Conservation (phyloP, 2,329 filamentous ascomycete species). For the Neobulgaria alba region DNA sequence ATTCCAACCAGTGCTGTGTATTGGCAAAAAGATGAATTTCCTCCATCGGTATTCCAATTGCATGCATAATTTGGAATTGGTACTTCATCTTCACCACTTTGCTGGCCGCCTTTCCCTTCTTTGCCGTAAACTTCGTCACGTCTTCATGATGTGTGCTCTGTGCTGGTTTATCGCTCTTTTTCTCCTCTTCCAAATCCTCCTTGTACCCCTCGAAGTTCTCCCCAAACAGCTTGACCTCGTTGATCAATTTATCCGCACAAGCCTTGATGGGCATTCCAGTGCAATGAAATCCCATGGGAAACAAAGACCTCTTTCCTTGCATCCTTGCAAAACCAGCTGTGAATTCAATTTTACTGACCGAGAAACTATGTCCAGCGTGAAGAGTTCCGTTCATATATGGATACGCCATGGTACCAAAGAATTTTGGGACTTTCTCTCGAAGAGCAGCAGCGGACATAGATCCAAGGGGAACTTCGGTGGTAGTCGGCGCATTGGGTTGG, state of each 20-base stretch:
- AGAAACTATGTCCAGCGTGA: constrained; percentile 89
- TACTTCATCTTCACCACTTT: constrained; percentile 94
- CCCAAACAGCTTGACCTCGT: constrained; percentile 85
- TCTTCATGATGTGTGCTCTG: constrained; percentile 68
- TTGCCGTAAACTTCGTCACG: constrained; percentile 81
- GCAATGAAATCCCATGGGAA: constrained; percentile 90
- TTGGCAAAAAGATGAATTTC: constrained; percentile 94
- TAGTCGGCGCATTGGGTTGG: constrained; percentile 75
- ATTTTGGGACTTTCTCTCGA: constrained; percentile 78
- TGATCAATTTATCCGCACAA: constrained; percentile 86
- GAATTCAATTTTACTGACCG: constrained; percentile 89
- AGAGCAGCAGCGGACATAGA: constrained; percentile 67
- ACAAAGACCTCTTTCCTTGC: constrained; percentile 80
- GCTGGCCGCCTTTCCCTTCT: constrained; percentile 83
- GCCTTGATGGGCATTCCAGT: constrained; percentile 98
- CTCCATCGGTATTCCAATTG: constrained; percentile 75
- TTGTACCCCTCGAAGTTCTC: constrained; percentile 73
- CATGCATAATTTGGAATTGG: constrained; percentile 90
- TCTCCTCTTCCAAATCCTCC: constrained; percentile 47
- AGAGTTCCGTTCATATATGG: constrained; percentile 82
- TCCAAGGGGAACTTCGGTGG: constrained; percentile 66
- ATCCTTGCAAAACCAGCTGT: constrained; percentile 78
- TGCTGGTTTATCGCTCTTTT: constrained; percentile 42
- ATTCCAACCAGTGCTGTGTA: constrained; percentile 82
- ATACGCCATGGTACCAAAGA: constrained; percentile 73